Percentiles rank a stretch among this genome's conserved stretches.
Conservation (phyloP, 2,329 filamentous ascomycete species). For the Sarocladiaceae sp. region DNA sequence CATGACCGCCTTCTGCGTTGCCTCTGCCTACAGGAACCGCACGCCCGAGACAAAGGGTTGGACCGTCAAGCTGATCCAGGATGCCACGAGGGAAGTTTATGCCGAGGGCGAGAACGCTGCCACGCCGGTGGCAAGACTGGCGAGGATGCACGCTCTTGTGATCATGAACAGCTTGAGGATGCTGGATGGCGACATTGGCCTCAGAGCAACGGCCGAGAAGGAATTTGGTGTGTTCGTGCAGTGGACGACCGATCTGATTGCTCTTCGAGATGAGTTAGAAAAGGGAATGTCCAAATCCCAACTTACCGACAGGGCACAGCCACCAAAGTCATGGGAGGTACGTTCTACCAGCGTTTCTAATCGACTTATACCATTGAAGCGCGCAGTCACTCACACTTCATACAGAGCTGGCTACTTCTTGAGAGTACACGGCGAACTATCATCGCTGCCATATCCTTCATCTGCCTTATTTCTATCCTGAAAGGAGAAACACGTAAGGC, state of each 20-base stretch:
- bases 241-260: slow-evolving; percentile 30
- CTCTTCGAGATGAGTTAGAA: slow-evolving; percentile 28
- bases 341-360: slow-evolving; percentile 12
- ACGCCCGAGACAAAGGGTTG: slow-evolving; percentile 31
- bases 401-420: slow-evolving; percentile 33
- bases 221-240: slow-evolving; percentile 27
- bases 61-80: slow-evolving; percentile 31
- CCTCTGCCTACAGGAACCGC: slow-evolving; percentile 31
- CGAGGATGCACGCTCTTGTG: slow-evolving; percentile 35
- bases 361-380: neutral
- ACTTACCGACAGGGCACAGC: slow-evolving; percentile 21
- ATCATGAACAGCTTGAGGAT: slow-evolving; percentile 35
- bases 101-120: slow-evolving; percentile 24
- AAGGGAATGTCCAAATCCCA: slow-evolving; percentile 16
- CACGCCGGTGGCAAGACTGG: slow-evolving; percentile 32
- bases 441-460: slow-evolving; percentile 25
- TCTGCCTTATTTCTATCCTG: slow-evolving; percentile 28
- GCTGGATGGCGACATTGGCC: slow-evolving; percentile 35
- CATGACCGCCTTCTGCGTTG: slow-evolving; percentile 32
- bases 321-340: slow-evolving; percentile 37
- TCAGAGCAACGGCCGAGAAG: slow-evolving; percentile 33
- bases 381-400: neutral
- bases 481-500: slow-evolving; percentile 25
- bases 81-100: slow-evolving; percentile 30
- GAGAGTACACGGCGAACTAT: slow-evolving; percentile 35